phyloP scores from a whole-genome alignment of 2,329 filamentous ascomycete species.

The Colletotrichum tropicale region DNA sequence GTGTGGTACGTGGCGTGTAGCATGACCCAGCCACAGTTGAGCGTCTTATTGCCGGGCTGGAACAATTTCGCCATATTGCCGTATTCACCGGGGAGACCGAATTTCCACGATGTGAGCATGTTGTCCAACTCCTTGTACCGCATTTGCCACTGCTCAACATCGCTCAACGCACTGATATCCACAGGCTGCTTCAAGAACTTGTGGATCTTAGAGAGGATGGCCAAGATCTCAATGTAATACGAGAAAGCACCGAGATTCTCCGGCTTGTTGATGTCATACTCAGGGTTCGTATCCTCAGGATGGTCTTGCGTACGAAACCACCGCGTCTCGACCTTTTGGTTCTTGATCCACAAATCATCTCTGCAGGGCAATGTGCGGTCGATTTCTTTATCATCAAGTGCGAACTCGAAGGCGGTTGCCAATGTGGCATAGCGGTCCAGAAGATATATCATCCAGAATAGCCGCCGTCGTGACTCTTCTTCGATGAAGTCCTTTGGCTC shows the following conservation, averaged over 20 bases:
- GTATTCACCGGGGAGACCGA: conserved; percentile 81
- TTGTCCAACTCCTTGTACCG: conserved; percentile 86
- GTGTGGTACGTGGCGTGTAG: conserved; percentile 90
- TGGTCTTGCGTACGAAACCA: conserved; percentile 71
- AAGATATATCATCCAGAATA: conserved; percentile 96
- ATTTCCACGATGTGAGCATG: conserved; percentile 82
- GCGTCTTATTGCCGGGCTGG: conserved; percentile 68
- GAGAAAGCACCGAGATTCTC: conserved; percentile 88
- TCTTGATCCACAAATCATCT: conserved; percentile 84
- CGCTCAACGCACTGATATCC: conserved; percentile 81
- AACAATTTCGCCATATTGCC: conserved; percentile 83
- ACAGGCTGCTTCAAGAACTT: conserved; percentile 88
- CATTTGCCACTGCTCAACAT: conserved; percentile 89
- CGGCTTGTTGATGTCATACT: conserved; percentile 70
- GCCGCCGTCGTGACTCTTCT: conserved; percentile 80
- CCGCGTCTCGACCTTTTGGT: conserved; percentile 81
- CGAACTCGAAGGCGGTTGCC: conserved; percentile 90
- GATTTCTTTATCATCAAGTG: conserved; percentile 86
- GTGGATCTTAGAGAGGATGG: conserved; percentile 86
- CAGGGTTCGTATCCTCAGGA: conserved; percentile 47
- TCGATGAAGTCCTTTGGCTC: conserved; percentile 87
- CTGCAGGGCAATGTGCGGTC: conserved; percentile 86
- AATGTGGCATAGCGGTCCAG: conserved; percentile 90
- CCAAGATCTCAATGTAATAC: conserved; percentile 88
- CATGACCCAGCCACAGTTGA: conserved; percentile 89